Percentiles rank a stretch among this genome's conserved stretches.
Conservation (phyloP, 257 asterid species). For the Dorcoceras hygrometricum region DNA sequence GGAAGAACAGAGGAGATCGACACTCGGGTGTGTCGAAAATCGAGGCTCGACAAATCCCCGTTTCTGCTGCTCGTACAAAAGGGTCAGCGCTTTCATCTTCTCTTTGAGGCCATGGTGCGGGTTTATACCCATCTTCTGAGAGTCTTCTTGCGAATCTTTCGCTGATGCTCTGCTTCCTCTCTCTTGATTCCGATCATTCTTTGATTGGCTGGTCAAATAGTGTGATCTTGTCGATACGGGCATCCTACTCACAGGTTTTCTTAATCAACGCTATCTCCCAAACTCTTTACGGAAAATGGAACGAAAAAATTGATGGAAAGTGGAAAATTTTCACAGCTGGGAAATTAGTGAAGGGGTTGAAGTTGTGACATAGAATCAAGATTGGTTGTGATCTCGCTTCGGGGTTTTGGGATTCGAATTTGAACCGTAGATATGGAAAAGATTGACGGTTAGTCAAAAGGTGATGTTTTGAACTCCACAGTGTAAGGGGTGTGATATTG, state of each 20-base stretch:
- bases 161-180: not conserved
- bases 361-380: not conserved
- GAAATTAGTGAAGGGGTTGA: not conserved
- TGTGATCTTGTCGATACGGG: not conserved
- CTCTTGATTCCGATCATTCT: not conserved
- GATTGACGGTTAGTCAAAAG: not conserved
- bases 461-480: not conserved
- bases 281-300: not conserved
- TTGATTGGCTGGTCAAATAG: not conserved
- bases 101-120: constrained; percentile 64
- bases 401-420: not conserved
- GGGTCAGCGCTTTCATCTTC: constrained; percentile 57
- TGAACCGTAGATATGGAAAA: no score
- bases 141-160: not conserved
- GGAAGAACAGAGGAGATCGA: constrained; percentile 34
- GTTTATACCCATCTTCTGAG: constrained; percentile 17
- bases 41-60: constrained; percentile 38
- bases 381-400: not conserved
- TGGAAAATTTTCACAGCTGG: not conserved
- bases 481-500: not conserved
- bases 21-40: constrained; percentile 47
- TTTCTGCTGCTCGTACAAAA: constrained; percentile 60
- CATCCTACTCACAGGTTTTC: not conserved
- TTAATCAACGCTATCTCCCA: not conserved
- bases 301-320: not conserved